Evolutionary conservation across 2,329 filamentous ascomycete genomes (phyloP).

Genomic region (Sclerotinia glacialis): DNA sequence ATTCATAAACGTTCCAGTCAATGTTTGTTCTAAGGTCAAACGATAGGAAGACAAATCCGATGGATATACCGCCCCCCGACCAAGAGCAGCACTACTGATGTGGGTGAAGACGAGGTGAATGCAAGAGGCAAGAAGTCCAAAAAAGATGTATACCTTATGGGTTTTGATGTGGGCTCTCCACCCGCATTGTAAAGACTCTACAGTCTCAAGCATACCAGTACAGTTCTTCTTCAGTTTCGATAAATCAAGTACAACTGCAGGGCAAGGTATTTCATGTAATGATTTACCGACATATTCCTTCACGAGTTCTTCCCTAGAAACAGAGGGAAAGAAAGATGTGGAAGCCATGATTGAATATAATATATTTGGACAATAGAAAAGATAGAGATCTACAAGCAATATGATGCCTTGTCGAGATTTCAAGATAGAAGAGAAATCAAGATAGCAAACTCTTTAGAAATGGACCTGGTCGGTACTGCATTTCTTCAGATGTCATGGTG

Average conservation of each 20-base stretch:
- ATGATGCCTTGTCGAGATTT: not conserved
- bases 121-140: not conserved
- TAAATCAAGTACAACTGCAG: slow-evolving; percentile 66
- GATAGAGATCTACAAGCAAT: not conserved
- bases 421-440: not conserved
- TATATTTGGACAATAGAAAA: not conserved
- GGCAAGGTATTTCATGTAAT: slow-evolving; percentile 60
- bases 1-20: not conserved
- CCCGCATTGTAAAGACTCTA: slow-evolving; percentile 55
- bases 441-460: not conserved
- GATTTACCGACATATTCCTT: slow-evolving; percentile 56
- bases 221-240: slow-evolving; percentile 67
- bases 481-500: slow-evolving; percentile 1
- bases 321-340: slow-evolving; percentile 31
- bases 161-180: slow-evolving; percentile 82
- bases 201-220: slow-evolving; percentile 65
- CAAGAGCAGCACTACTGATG: not conserved
- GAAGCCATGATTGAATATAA: slow-evolving; percentile 31
- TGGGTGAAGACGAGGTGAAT: not conserved
- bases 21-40: not conserved
- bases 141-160: slow-evolving; percentile 60
- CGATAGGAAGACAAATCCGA: not conserved
- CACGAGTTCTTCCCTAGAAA: slow-evolving; percentile 42
- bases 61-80: not conserved
- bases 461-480: not conserved